These are phyloP conservation scores for Rhizoclosmatium sp. DNA, from an alignment of 192 early-diverging fungal species.

Conservation along the genomic window DNA sequence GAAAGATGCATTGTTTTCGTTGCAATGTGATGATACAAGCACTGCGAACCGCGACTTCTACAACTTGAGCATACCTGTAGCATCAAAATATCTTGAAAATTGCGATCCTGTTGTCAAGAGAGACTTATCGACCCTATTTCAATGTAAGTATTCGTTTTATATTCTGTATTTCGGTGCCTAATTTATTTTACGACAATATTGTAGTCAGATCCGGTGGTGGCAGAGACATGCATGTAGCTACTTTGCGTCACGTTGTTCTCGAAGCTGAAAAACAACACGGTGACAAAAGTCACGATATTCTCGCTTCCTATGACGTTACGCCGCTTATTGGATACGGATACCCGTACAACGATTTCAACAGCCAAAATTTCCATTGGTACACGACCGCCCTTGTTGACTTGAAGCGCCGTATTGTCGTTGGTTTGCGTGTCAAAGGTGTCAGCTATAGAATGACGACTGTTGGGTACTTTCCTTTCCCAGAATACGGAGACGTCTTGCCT, in stretches of 20 bases:
- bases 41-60: not conserved
- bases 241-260: not conserved
- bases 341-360: constrained; percentile 7
- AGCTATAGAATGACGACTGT: constrained; percentile 9
- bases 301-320: not conserved
- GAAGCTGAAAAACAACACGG: not conserved
- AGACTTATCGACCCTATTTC: not conserved
- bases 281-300: not conserved
- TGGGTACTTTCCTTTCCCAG: constrained; percentile 18
- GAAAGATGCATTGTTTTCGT: not conserved
- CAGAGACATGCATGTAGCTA: not conserved
- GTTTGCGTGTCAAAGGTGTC: not conserved
- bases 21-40: not conserved
- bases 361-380: not conserved
- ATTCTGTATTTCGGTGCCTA: not conserved
- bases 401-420: not conserved
- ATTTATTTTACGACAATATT: not conserved
- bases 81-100: not conserved
- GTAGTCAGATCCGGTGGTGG: constrained; percentile 3
- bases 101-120: not conserved
- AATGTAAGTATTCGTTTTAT: not conserved
- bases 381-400: constrained; percentile 16
- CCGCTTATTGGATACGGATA: not conserved
- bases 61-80: not conserved
- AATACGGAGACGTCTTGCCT: constrained; percentile 26